Evolutionary conservation across 2,329 filamentous ascomycete species (phyloP).

Genomic region (Colletotrichum liaoningense): DNA sequence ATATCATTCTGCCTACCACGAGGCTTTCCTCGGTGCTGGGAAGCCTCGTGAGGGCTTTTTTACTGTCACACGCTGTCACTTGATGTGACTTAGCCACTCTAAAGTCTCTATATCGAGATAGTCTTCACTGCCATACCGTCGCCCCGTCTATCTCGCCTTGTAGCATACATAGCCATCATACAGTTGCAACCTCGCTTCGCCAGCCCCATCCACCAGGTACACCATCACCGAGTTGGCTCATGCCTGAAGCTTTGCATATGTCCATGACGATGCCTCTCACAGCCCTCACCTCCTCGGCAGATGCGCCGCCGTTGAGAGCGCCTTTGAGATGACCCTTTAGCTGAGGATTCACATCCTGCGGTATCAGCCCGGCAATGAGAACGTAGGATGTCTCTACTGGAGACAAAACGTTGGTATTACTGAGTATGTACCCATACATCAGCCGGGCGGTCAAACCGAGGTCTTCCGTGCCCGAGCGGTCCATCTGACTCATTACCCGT

Average conservation of each 20-base stretch:
- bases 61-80: too few relatives aligned
- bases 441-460: constrained; percentile 59
- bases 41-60: neutral
- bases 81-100: too few relatives aligned
- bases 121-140: neutral
- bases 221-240: constrained; percentile 51
- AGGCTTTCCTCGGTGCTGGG: neutral
- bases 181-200: constrained; percentile 55
- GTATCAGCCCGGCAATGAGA: constrained; percentile 62
- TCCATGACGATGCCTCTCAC: constrained; percentile 57
- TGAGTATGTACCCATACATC: constrained; percentile 61
- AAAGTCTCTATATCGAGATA: too few relatives aligned
- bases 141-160: neutral
- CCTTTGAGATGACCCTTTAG: constrained; percentile 64
- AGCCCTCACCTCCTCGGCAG: constrained; percentile 59
- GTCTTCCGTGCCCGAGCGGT: constrained; percentile 61
- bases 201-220: constrained; percentile 57
- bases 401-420: constrained; percentile 58
- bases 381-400: constrained; percentile 61
- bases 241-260: constrained; percentile 60
- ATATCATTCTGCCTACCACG: neutral
- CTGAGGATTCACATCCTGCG: constrained; percentile 65
- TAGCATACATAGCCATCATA: constrained; percentile 42
- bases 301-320: constrained; percentile 61
- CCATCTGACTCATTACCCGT: constrained; percentile 60